Base-by-base conservation (phyloP, 306 rosid genomes). In the Delonix regia region DNA sequence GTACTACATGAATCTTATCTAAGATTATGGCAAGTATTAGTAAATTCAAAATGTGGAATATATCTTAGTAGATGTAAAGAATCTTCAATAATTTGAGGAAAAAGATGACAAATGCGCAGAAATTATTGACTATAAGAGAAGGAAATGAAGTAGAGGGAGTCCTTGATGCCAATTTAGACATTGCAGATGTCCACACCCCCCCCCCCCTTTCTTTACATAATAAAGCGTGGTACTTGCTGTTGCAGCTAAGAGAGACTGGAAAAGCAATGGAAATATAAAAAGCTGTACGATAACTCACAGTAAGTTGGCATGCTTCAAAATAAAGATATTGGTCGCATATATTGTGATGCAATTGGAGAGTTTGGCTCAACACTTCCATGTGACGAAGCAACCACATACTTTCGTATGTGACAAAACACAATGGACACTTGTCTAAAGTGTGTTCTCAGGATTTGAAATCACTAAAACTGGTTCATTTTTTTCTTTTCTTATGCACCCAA, bases 371-470 rank as follows among this genome's bases (percentile, higher is more conserved):
- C 41, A 81, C 27, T n/a, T 65, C 8, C 10, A 34, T 14, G 33
- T 71, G 88, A 85, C 81, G 74, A 82, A 86, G 76, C 79, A 82
- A 63, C 76, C 86, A 78, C 60, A 47, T 18, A n/a, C 56, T 18
- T 59, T 38, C 25, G 8, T n/a, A 28, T 41, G 53, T 77, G 76
- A 69, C 48, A 70, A 45, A 47, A 55, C 72, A 62, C 72, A 62
- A 75, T 81, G 85, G 83, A 63, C 76, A 81, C 79, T 81, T 78
- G 51, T 36, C 38, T 72, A 69, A 75, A 71, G 48, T 65, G 24
- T 28, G 79, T 75, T 63, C 45, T 56, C 38, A 47, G 45, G 85
- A 81, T 78, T 52, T 85, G 83, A 85, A 78, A 74, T 69, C 81
- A 81, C 88, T 82, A 77, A 77, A 49, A 68, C 72, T 68, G 19